Evolutionary conservation across 371 early-diverging fungal genomes (phyloP), one percentile per base, ranked within the genome.

Genomic region (Zychaea mexicana): DNA sequence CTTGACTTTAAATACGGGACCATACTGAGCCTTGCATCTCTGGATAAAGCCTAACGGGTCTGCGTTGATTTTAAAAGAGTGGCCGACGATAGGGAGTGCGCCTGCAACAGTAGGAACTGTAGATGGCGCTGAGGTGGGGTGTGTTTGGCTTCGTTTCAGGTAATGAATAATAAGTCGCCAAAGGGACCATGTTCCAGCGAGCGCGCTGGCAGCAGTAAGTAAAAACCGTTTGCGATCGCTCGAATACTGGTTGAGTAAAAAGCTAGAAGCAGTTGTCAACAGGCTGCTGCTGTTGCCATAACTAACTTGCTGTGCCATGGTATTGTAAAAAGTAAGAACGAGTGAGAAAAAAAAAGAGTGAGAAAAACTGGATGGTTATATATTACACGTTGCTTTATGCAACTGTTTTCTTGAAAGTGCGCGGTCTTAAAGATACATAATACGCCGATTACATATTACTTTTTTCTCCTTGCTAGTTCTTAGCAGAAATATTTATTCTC

Each of bases 11-110:
- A 68, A 60, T 12, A 47, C 56, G 9, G 54, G 27, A 22, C 65
- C 65, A 59, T 59, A 65, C 27, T 60, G 17, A 9, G 21, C 60
- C 13, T 52, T 58, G 28, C 57, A 55, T 42, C 33, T 10, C 5
- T 24, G 27, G n/a, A 65, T 32, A 13, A 65, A 65, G 4, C 39
- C 42, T 42, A 10, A 8, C 0, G 58, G 60, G n/a, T 58, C 54
- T n/a, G 22, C 24, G 3, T 27, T 26, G 21, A 65, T 31, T 24
- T 39, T 17, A 2, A 65, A 22, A 9, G 42, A 24, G 31, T 65
- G 65, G 7, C 65, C 65, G 13, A 65, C 7, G 5, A 65, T 15
- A 5, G 65, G 65, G 13, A 65, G 32, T 13, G 52, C 42, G 24
- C 60, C 53, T 15, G 42, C 12, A 7, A 42, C 65, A n/a, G 42